Conservation (phyloP, 441 rosid genomes). For the Pelargonium exstipulatum region DNA sequence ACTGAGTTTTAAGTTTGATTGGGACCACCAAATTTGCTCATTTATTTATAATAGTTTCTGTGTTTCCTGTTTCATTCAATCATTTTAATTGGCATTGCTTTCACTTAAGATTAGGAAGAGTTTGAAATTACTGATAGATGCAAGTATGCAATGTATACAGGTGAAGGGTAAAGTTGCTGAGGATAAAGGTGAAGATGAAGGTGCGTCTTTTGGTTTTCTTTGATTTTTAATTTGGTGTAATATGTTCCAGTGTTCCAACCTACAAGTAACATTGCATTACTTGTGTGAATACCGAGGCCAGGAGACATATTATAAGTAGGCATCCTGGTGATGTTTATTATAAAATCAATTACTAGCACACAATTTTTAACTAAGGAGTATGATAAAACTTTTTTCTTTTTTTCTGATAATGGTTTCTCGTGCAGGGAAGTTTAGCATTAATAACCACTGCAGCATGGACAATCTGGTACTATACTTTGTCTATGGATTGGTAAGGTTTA, state of each 20-base stretch:
- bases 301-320: too few relatives aligned
- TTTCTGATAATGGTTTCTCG: slow-evolving; percentile 9
- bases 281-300: too few relatives aligned
- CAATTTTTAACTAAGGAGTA: background rate
- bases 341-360: background rate
- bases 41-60: too few relatives aligned
- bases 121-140: background rate
- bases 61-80: background rate
- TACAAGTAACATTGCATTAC: too few relatives aligned
- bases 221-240: background rate
- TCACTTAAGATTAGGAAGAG: background rate
- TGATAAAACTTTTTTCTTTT: slow-evolving; percentile 15
- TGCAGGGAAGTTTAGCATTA: slow-evolving; percentile 26
- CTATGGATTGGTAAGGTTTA: slow-evolving; percentile 1
- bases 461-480: slow-evolving; percentile 27
- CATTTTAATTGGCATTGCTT: background rate
- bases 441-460: slow-evolving; percentile 8
- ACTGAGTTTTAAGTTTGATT: slow-evolving; percentile 3
- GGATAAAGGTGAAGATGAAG: slow-evolving; percentile 28
- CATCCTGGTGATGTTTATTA: too few relatives aligned
- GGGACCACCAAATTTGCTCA: background rate
- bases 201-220: slow-evolving; percentile 17
- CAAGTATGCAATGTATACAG: slow-evolving; percentile 20
- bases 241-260: too few relatives aligned
- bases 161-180: slow-evolving; percentile 22